phyloP scores from a whole-genome alignment of 371 early-diverging fungal species.

The Mucor saturninus region DNA sequence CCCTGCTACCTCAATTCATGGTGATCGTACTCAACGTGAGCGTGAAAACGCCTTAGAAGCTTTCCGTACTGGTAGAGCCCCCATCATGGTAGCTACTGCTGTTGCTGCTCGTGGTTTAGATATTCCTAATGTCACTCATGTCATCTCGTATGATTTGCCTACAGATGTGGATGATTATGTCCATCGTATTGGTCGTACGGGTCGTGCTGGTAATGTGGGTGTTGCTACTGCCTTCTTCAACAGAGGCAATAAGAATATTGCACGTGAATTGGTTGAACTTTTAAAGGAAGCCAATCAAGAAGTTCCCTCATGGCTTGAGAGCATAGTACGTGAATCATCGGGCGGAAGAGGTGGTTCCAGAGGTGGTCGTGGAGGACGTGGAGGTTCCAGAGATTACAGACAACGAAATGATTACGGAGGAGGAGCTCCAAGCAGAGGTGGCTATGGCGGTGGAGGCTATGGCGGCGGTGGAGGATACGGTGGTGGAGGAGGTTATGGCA shows the following conservation, averaged over 20 bases:
- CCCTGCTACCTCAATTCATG: slow-evolving; percentile 96
- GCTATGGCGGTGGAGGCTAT: slow-evolving; percentile 17
- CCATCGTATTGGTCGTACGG: slow-evolving; percentile 92
- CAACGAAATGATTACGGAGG: slow-evolving; percentile 57
- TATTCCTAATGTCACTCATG: slow-evolving; percentile 88
- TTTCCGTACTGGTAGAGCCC: slow-evolving; percentile 90
- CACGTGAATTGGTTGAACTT: slow-evolving; percentile 85
- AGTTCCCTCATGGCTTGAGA: slow-evolving; percentile 70
- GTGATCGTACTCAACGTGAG: slow-evolving; percentile 95
- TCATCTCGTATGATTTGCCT: slow-evolving; percentile 94
- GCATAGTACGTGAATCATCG: slow-evolving; percentile 89
- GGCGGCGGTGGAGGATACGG: slow-evolving; percentile 23
- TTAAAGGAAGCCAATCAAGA: slow-evolving; percentile 65
- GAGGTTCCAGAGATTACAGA: slow-evolving; percentile 67
- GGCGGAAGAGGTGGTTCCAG: slow-evolving; percentile 92
- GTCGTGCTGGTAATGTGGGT: slow-evolving; percentile 92
- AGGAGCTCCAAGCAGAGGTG: slow-evolving; percentile 5
- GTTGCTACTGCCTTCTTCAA: slow-evolving; percentile 98
- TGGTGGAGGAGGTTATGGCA: slow-evolving; percentile 10
- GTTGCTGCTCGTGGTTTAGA: slow-evolving; percentile 99
- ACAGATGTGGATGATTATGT: slow-evolving; percentile 93
- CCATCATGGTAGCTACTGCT: slow-evolving; percentile 98
- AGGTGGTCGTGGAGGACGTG: slow-evolving; percentile 87
- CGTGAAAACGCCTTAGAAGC: slow-evolving; percentile 92
- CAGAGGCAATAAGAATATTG: slow-evolving; percentile 88